A percentile compares a stretch with the other conserved stretches of the same genome.
Conservation (phyloP, 2,329 filamentous ascomycete species). For the Septoria linicola region DNA sequence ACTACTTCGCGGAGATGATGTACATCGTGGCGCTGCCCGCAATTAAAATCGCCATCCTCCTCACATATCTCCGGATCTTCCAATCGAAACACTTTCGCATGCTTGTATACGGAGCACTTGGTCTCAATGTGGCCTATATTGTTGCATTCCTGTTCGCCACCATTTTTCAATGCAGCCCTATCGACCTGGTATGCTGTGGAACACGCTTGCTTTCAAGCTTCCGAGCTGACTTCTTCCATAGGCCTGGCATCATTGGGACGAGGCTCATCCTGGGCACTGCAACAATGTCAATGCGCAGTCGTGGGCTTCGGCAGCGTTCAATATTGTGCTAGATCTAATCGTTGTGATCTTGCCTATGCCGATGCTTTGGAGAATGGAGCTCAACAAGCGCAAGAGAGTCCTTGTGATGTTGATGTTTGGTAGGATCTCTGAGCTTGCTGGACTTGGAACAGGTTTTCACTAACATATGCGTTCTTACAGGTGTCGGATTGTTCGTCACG, state of each 20-base stretch:
- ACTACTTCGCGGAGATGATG: constrained; percentile 20
- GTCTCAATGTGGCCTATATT: constrained; percentile 8
- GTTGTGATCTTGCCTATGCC: constrained; percentile 10
- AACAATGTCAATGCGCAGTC: constrained; percentile 24
- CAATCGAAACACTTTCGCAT: constrained; percentile 5
- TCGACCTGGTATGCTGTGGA: constrained; percentile 5
- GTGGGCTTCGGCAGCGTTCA: constrained; percentile 12
- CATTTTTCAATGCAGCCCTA: constrained; percentile 13
- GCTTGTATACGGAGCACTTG: constrained; percentile 5
- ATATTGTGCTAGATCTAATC: constrained; percentile 12
- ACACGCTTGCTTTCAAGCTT: too few relatives aligned
- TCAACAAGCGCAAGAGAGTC: constrained; percentile 14
- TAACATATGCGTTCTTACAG: constrained; percentile 2
- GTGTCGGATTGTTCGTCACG: constrained; percentile 25
- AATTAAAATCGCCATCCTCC: constrained; percentile 14
- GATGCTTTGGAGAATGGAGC: constrained; percentile 14
- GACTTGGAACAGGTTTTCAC: not conserved
- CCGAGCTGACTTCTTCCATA: not conserved
- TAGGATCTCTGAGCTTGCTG: not conserved
- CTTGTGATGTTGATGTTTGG: constrained; percentile 17
- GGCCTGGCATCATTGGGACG: constrained; percentile 16
- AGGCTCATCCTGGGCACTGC: constrained; percentile 2
- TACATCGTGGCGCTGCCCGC: constrained; percentile 12
- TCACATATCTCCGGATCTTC: constrained; percentile 17
- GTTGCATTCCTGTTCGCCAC: constrained; percentile 7